Percentiles rank a stretch among this genome's conserved stretches.
Conservation (phyloP, 352 stramenopile genomes). For the Pythium biforme region DNA sequence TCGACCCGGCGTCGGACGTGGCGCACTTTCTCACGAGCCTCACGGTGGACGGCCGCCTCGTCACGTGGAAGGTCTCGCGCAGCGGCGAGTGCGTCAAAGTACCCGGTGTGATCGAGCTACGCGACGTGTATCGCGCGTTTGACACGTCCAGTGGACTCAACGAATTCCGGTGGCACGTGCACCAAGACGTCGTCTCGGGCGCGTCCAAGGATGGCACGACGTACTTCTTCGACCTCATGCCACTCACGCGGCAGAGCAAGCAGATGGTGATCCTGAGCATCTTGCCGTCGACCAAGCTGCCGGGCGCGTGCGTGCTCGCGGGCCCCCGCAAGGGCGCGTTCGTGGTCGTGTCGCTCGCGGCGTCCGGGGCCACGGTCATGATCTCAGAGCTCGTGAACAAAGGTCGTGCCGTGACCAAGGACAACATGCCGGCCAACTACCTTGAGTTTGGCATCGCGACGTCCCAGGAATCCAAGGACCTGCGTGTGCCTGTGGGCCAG, state of each 20-base stretch:
- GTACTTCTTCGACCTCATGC: slow-evolving; percentile 66
- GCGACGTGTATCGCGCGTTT: slow-evolving; percentile 56
- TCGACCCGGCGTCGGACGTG: slow-evolving; percentile 10
- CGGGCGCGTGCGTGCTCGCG: slow-evolving; percentile 40
- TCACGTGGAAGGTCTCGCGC: slow-evolving; percentile 69
- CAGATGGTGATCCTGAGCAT: slow-evolving; percentile 38
- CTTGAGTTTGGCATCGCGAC: slow-evolving; percentile 48
- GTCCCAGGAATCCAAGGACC: slow-evolving; percentile 51
- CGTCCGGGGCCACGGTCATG: slow-evolving; percentile 38
- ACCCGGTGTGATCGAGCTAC: slow-evolving; percentile 41
- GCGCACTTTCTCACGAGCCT: slow-evolving; percentile 45
- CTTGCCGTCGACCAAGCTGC: slow-evolving; percentile 51
- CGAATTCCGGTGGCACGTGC: slow-evolving; percentile 61
- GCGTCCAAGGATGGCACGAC: slow-evolving; percentile 61
- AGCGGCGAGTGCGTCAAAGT: slow-evolving; percentile 32
- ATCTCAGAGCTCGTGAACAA: slow-evolving; percentile 66
- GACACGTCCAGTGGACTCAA: slow-evolving; percentile 54
- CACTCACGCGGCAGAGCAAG: slow-evolving; percentile 51
- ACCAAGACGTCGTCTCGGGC: slow-evolving; percentile 57
- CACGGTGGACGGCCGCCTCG: slow-evolving; percentile 59
- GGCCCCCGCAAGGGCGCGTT: slow-evolving; percentile 47
- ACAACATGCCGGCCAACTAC: slow-evolving; percentile 56
- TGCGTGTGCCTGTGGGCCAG: slow-evolving; percentile 22
- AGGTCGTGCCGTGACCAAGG: slow-evolving; percentile 41
- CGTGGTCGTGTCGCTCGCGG: slow-evolving; percentile 40